These are phyloP conservation scores for Pichia cactophila DNA, from an alignment of 1,139 yeast genomes.

Conservation along the genomic window DNA sequence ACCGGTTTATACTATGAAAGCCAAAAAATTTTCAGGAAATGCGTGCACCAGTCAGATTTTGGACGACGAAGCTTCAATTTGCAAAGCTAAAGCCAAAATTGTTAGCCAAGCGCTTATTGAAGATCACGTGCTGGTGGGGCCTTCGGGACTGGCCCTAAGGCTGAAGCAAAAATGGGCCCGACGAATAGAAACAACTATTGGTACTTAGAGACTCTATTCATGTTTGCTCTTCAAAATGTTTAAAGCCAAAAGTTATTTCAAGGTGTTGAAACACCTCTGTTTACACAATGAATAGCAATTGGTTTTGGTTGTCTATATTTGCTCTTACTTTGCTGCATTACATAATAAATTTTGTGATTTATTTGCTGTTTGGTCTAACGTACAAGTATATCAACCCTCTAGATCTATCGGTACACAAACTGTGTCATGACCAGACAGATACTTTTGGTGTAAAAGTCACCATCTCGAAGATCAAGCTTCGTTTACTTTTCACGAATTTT, in stretches of 20 bases:
- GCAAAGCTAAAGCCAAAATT: no score
- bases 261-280: background rate
- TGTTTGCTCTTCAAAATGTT: background rate
- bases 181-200: no score
- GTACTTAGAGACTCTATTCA: no score
- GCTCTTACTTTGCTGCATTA: background rate
- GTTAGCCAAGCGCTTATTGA: no score
- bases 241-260: no score
- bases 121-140: background rate
- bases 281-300: background rate
- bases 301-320: no score
- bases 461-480: conserved; percentile 5
- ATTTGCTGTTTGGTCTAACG: conserved; percentile 5
- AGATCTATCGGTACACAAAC: conserved; percentile 4
- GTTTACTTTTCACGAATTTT: conserved; percentile 7
- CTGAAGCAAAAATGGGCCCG: no score
- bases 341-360: conserved; percentile 1
- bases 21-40: background rate
- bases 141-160: no score
- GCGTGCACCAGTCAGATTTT: background rate
- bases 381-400: conserved; percentile 11
- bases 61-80: background rate
- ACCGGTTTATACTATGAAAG: background rate
- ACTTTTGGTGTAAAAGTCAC: background rate
- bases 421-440: background rate